Conservation (phyloP, 78 protist species). For the Pigoraptor vietnamica region DNA sequence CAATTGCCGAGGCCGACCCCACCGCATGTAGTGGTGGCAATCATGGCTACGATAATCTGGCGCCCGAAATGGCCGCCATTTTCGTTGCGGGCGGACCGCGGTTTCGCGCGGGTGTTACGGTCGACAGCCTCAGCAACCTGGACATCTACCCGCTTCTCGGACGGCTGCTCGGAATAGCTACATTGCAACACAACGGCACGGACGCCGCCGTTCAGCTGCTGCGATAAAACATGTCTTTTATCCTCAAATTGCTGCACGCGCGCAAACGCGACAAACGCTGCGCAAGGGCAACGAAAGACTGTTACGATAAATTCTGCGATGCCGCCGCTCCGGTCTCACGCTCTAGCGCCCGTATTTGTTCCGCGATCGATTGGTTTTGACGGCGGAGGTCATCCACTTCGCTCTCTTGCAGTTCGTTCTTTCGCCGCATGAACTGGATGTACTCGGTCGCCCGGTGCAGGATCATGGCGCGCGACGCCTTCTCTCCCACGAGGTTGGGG, state of each 20-base stretch:
- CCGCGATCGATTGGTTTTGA: background rate
- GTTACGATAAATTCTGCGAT: background rate
- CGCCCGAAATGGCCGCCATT: background rate
- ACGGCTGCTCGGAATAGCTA: background rate
- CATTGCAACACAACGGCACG: background rate
- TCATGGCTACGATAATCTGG: background rate
- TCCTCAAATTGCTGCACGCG: background rate
- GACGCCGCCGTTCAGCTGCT: background rate
- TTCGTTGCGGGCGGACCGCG: background rate
- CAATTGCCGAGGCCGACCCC: background rate
- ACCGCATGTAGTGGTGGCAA: background rate
- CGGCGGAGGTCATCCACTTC: background rate
- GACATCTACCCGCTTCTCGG: background rate
- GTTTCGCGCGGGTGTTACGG: background rate
- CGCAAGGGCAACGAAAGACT: background rate
- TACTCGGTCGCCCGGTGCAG: constrained; percentile 16
- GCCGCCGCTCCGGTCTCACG: background rate
- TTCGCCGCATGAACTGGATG: background rate
- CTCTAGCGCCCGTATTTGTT: background rate
- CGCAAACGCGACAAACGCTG: background rate
- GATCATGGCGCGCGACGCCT: constrained; percentile 6
- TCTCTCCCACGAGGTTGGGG: constrained; percentile 1
- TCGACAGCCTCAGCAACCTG: background rate
- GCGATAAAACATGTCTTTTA: background rate
- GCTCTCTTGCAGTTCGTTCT: background rate